Conservation (phyloP, 371 early-diverging fungal genomes). For the Capniomyces stellatus region DNA sequence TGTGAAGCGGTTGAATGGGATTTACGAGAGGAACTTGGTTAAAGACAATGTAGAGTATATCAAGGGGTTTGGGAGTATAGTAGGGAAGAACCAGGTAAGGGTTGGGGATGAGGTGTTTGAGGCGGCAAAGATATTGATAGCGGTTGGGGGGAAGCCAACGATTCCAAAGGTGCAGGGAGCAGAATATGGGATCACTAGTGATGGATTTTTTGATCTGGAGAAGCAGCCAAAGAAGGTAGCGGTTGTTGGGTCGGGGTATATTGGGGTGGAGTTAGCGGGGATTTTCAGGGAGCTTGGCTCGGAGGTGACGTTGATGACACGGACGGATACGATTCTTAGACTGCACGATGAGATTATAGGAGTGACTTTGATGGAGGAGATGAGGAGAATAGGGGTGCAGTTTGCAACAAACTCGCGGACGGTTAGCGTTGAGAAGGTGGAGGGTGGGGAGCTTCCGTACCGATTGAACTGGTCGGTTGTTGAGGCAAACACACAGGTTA, state of each 20-base stretch:
- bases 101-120: slow-evolving; percentile 41
- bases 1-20: slow-evolving; percentile 86
- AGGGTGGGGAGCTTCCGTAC: slow-evolving; percentile 24
- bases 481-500: background rate
- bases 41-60: slow-evolving; percentile 74
- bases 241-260: slow-evolving; percentile 79
- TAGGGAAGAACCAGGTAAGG: slow-evolving; percentile 48
- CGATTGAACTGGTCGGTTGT: slow-evolving; percentile 7
- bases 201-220: slow-evolving; percentile 92
- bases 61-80: slow-evolving; percentile 69
- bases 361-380: slow-evolving; percentile 58
- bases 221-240: slow-evolving; percentile 80
- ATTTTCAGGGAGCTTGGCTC: slow-evolving; percentile 79
- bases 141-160: slow-evolving; percentile 62
- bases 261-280: slow-evolving; percentile 92
- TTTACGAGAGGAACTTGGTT: slow-evolving; percentile 76
- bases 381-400: slow-evolving; percentile 48
- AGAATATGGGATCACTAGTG: slow-evolving; percentile 74
- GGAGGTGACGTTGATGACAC: slow-evolving; percentile 71
- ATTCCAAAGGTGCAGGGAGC: slow-evolving; percentile 66
- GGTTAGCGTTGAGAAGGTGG: slow-evolving; percentile 23
- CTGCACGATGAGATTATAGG: slow-evolving; percentile 80
- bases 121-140: slow-evolving; percentile 75
- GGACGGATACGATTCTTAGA: slow-evolving; percentile 70
- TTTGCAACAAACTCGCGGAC: slow-evolving; percentile 50